These are phyloP conservation scores for Eimeria brunetti DNA, from an alignment of 169 alveolate genomes.

Conservation along the genomic window DNA sequence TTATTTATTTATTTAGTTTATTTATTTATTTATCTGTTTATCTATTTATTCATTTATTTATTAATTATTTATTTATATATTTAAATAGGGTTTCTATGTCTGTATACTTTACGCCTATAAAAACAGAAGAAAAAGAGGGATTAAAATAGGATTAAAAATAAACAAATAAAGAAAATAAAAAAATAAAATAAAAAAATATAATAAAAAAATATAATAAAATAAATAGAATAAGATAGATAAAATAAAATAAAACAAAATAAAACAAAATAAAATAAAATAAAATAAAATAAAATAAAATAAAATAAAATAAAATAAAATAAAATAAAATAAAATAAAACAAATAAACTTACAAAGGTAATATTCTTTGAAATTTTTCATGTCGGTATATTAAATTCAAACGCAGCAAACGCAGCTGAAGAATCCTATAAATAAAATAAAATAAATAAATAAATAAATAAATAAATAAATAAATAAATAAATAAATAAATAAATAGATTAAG, in stretches of 20 bases:
- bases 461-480: neutral
- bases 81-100: too few relatives aligned
- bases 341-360: neutral
- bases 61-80: too few relatives aligned
- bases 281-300: neutral
- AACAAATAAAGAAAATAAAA: too few relatives aligned
- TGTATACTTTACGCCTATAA: too few relatives aligned
- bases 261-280: neutral
- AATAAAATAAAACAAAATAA: neutral
- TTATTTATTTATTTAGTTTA: too few relatives aligned
- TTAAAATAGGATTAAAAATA: too few relatives aligned
- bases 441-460: neutral
- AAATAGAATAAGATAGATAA: neutral
- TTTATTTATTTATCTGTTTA: too few relatives aligned
- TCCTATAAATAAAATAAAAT: neutral
- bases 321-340: neutral
- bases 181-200: too few relatives aligned
- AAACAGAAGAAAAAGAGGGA: too few relatives aligned
- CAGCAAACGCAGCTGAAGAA: slow-evolving; percentile 12
- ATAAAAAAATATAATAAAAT: neutral
- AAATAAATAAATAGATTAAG: neutral
- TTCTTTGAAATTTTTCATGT: neutral
- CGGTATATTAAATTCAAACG: slow-evolving; percentile 7
- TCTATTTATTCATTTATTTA: too few relatives aligned
- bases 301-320: neutral